Conservation (phyloP, 73 alveolate species). For the Paramecium octaurelia region DNA sequence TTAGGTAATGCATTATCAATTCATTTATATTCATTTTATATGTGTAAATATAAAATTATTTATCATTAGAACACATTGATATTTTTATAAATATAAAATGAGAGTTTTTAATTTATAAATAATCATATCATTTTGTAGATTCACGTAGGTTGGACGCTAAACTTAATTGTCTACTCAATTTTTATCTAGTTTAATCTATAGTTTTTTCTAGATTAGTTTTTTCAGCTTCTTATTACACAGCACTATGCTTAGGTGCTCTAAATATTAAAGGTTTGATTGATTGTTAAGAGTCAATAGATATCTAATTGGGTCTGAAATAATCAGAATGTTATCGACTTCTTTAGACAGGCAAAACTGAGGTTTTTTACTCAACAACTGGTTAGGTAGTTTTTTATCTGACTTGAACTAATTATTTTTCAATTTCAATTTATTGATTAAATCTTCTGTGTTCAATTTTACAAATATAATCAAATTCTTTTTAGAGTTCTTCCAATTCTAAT, state of each 20-base stretch:
- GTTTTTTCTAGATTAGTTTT: background rate
- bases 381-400: background rate
- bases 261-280: background rate
- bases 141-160: background rate
- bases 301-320: background rate
- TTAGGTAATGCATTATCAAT: too few species aligned
- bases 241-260: background rate
- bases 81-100: background rate
- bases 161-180: background rate
- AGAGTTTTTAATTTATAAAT: background rate
- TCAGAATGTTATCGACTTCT: slow-evolving; percentile 19
- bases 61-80: too few species aligned
- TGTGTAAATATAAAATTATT: too few species aligned
- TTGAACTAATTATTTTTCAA: background rate
- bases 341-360: background rate
- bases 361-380: background rate
- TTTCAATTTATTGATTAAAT: background rate
- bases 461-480: background rate
- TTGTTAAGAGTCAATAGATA: background rate
- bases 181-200: background rate
- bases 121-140: background rate
- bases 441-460: background rate
- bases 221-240: background rate
- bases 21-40: too few species aligned
- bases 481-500: background rate